Evolutionary conservation across 192 early-diverging fungal genomes (phyloP), one percentile per base, ranked within the genome.

Genomic region (Coemansia sp.): DNA sequence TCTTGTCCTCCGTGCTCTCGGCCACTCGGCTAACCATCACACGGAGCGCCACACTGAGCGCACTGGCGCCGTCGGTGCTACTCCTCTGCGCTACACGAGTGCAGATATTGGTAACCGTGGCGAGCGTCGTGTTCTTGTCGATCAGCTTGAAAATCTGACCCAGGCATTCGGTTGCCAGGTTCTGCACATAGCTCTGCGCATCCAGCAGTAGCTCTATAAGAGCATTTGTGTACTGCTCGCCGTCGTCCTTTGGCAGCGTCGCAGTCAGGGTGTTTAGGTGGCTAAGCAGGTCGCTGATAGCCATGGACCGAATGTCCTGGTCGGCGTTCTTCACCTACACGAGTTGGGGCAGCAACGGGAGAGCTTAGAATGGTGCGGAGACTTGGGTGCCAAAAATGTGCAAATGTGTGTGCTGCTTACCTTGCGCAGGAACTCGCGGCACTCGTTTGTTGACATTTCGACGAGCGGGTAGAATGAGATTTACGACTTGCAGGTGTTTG

Each of bases 151-250:
- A 41, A 13, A 59, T 63, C 66, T 62, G 66, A 38, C 69, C 70
- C n/a, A 81, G 66, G 43, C 78, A 75, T 39, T 72, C 78, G 61
- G 68, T 75, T 2, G 69, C 73, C 34, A 74, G 41, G 62, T 74
- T 81, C 65, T 81, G 78, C 18, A 81, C 70, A 52, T 81, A 64
- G 78, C 70, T 81, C 39, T 81, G 72, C 14, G 62, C 12, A 35
- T 81, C 78, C 21, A 50, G 47, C 21, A 81, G 67, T 56, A 60
- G 13, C 39, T 59, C 50, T 10, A 75, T 61, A 16, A 81, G 62
- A 5, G 69, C 65, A 6, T 28, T 56, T 9, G 65, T 56, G 56
- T 65, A 75, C 42, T 18, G n/a, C 34, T 59, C 41, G 45, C 73
- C 69, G 18, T 81, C 78, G 10, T 64, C 69, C 25, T 56, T 72